A percentile compares a stretch with the other conserved stretches of the same genome.
phyloP scores from a whole-genome alignment of 495 filamentous ascomycete genomes.

The Platismatia glauca region DNA sequence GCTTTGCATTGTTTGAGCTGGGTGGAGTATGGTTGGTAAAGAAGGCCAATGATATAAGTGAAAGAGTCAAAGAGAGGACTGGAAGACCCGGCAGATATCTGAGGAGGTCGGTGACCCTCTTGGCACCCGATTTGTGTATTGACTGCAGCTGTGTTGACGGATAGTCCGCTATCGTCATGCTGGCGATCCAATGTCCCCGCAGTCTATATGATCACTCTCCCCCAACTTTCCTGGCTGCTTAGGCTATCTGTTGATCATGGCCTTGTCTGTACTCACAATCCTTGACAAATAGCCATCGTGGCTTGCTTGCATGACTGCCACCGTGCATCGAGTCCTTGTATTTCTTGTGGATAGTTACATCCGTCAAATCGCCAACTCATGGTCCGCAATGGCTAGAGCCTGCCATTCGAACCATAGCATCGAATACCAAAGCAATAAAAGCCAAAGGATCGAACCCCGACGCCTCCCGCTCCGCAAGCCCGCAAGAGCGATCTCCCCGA shows the following conservation, averaged over 20 bases:
- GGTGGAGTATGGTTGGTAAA: neutral
- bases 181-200: neutral
- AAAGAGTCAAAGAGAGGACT: neutral
- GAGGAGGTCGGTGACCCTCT: neutral
- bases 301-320: neutral
- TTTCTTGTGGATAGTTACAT: neutral
- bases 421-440: neutral
- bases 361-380: neutral
- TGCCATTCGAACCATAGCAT: neutral
- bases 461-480: conserved; percentile 10
- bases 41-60: neutral
- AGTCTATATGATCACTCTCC: neutral
- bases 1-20: neutral
- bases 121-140: neutral
- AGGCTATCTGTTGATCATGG: neutral
- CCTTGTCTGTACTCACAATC: neutral
- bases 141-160: neutral
- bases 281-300: neutral
- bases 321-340: neutral
- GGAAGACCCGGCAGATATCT: neutral
- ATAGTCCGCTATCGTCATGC: neutral
- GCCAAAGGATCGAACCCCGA: neutral
- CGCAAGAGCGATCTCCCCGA: conserved; percentile 11
- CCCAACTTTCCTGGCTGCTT: neutral
- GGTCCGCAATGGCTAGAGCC: neutral